Base-by-base conservation (phyloP, 1,284 basidiomycete genomes). In the Trichosporon sp. region DNA sequence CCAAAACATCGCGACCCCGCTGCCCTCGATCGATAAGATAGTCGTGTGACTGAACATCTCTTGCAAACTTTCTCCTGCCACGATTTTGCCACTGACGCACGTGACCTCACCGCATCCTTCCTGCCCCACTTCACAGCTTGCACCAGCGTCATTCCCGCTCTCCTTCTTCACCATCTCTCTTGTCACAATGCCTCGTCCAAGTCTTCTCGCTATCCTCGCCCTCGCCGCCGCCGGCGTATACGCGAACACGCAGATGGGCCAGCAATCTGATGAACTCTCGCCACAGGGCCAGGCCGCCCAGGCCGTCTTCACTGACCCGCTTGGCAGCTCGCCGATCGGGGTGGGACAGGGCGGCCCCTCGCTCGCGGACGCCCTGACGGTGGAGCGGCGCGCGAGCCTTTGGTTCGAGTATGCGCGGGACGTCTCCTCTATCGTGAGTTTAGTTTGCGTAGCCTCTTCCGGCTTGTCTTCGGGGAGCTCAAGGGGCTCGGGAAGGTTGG, bases 351-450 rank as follows among this genome's bases (percentile, higher is more conserved):
- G 59, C 32, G 59, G 31, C 7, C 59, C 59, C 4, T 79, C 69
- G 10, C 74, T 83, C 26, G 79, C 79, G 0, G 82, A 83, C 73
- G 77, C 74, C 2, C 71, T 83, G 14, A 81, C 82, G 16, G 69
- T 81, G 31, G 80, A 81, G 72, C 71, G 79, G 32, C 69, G 73
- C 12, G 79, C 77, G 16, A 78, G 78, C 56, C 26, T 82, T 16
- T 83, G 80, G 80, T 83, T 78, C 76, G 78, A 79, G 35, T 83
- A 83, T 68, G 82, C 82, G 3, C 71, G 82, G 54, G 82, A 83
- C 69, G 75, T 78, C 4, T 68, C 74, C 2, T 68, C 70, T 14
- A 75, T 83, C 5, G 80, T 82, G 72, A 72, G 80, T 80, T 26
- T 26, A 26, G 26, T 26, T 26, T 26, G 26, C 26, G 26, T 26